Evolutionary conservation across 495 filamentous ascomycete species (phyloP), one percentile per base, ranked within the genome.

Genomic region (Penicillium egyptiacum): DNA sequence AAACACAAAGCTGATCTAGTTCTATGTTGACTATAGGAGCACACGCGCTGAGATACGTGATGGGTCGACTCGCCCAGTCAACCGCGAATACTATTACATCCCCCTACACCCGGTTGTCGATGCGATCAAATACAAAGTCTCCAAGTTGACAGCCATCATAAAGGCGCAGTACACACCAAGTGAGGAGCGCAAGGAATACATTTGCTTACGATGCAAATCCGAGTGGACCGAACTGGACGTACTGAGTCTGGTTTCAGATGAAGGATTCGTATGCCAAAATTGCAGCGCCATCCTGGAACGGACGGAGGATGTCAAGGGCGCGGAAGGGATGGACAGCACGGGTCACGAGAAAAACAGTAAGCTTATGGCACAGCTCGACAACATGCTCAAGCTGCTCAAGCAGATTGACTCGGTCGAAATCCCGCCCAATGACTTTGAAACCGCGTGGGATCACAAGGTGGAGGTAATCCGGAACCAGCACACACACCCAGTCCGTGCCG

Each of bases 21-120:
- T 55, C 20, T 59, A 47, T 8, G 16, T 53, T n/a, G 7, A 41
- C 46, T 72, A 51, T 66, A 90, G 88, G 45, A 88, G 89, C 68
- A 85, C 85, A n/a, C 87, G 92, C 14, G 82, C 84, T 31, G 92
- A 97, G 65, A 75, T 86, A 48, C 86, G 85, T 44, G 88, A 90
- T 58, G 90, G 90, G 30, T 88, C 90, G 42, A 86, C 88, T 57
- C 88, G 91, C 11, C 88, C 91, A 3, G 83, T 88, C 42, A 89
- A 86, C 65, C 84, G 89, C 42, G 96, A 92, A 50, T 97, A 96
- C 77, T 99, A 95, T 75, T 99, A 89, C 75, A 90, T 99, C 74
- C 91, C 96, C 66, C 91, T 94, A 63, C 91, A 93, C 51, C 89
- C 88, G 37, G 89, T 92, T 53, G 88, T 99, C 70, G 94, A 99